Conservation (phyloP, 1,139 yeast genomes). For the Saccharomyces hybrid region DNA sequence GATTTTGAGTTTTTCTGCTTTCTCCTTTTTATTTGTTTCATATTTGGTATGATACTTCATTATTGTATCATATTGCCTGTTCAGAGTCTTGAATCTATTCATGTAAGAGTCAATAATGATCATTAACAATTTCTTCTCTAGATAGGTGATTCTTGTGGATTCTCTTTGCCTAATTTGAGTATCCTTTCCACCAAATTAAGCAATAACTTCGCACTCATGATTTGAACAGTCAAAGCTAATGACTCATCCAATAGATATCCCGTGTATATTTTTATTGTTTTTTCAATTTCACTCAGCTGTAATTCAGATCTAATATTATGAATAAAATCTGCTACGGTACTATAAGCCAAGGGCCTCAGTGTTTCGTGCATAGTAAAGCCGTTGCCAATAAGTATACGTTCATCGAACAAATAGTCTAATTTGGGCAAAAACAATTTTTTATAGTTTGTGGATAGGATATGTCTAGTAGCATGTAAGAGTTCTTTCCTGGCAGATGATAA, state of each 20-base stretch:
- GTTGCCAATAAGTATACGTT: constrained; percentile 80
- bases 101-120: constrained; percentile 83
- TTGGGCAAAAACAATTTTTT: constrained; percentile 77
- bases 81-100: constrained; percentile 68
- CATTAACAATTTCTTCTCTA: constrained; percentile 64
- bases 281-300: constrained; percentile 78
- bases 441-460: constrained; percentile 82
- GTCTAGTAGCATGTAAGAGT: constrained; percentile 87
- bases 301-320: constrained; percentile 86
- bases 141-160: constrained; percentile 67
- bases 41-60: constrained; percentile 53
- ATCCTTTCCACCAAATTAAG: constrained; percentile 84
- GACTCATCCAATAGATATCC: constrained; percentile 73
- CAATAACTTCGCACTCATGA: constrained; percentile 90
- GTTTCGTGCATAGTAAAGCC: constrained; percentile 90
- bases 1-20: constrained; percentile 17
- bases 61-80: constrained; percentile 61
- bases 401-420: constrained; percentile 77
- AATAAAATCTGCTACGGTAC: constrained; percentile 92
- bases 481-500: constrained; percentile 89
- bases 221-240: constrained; percentile 83
- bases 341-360: constrained; percentile 79
- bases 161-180: constrained; percentile 62
- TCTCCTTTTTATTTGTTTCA: constrained; percentile 34
- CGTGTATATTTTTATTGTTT: constrained; percentile 79